These are phyloP conservation scores for Ceriops decandra DNA, from an alignment of 345 rosid species.

Conservation along the genomic window DNA sequence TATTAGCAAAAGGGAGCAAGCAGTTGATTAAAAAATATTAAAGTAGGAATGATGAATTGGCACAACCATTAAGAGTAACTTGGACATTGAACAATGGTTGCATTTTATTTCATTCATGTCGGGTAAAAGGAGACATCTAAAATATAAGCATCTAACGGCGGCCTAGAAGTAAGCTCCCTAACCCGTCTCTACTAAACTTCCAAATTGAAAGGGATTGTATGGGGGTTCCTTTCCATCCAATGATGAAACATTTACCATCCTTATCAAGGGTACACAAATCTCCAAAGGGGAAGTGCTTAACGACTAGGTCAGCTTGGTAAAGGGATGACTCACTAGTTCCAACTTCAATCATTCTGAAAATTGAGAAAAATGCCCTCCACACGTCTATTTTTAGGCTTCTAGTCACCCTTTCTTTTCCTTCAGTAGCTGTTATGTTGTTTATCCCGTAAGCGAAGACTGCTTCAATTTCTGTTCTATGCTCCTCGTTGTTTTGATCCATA, in stretches of 20 bases:
- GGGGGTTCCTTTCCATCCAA: slow-evolving; percentile 21
- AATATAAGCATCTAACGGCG: too few species aligned
- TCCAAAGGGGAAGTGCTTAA: slow-evolving; percentile 7
- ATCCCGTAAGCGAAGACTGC: slow-evolving; percentile 10
- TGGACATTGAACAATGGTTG: too few species aligned
- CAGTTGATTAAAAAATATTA: too few species aligned
- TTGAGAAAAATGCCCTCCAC: slow-evolving; percentile 9
- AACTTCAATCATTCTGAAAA: slow-evolving; percentile 13
- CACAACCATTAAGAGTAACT: slow-evolving; percentile 51
- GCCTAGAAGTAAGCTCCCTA: neutral
- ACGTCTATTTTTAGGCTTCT: slow-evolving; percentile 13
- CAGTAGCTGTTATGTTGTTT: slow-evolving; percentile 7
- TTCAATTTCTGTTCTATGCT: slow-evolving; percentile 20
- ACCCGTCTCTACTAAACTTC: slow-evolving; percentile 1
- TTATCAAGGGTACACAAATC: neutral
- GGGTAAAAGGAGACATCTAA: too few species aligned
- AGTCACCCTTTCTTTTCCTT: slow-evolving; percentile 16
- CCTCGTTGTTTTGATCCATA: slow-evolving; percentile 10
- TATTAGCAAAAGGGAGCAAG: too few species aligned
- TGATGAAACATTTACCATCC: slow-evolving; percentile 10
- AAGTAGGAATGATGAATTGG: slow-evolving; percentile 79
- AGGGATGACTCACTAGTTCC: slow-evolving; percentile 19
- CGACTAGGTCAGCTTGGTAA: slow-evolving; percentile 13
- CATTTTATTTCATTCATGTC: too few species aligned
- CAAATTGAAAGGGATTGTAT: slow-evolving; percentile 16